Conservation (phyloP, 345 rosid genomes). For the Euphorbia tirucalli region DNA sequence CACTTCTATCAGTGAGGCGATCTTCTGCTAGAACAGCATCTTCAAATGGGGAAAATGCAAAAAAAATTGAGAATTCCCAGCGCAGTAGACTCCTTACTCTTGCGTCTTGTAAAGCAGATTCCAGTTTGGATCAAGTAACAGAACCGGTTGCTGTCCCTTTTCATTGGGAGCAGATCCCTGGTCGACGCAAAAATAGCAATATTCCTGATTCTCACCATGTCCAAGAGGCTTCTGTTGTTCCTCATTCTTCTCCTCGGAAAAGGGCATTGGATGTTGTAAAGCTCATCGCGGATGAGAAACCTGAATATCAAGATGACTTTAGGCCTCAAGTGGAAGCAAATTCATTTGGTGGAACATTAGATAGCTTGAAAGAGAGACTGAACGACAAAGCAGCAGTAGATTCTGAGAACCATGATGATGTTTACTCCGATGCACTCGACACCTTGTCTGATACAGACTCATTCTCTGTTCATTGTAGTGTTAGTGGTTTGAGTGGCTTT, state of each 20-base stretch:
- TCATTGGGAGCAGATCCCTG: constrained; percentile 83
- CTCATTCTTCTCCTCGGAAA: constrained; percentile 45
- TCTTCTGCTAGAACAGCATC: constrained; percentile 35
- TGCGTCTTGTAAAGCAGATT: constrained; percentile 30
- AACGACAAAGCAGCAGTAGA: constrained; percentile 24
- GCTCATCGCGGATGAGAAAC: constrained; percentile 26
- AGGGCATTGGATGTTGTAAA: constrained; percentile 21
- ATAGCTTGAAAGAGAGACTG: constrained; percentile 23
- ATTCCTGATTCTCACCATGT: constrained; percentile 14
- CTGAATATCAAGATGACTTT: constrained; percentile 9
- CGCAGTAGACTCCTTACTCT: constrained; percentile 26
- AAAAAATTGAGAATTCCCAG: constrained; percentile 25
- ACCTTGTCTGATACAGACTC: constrained; percentile 53
- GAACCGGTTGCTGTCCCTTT: constrained; percentile 85
- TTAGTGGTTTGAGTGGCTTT: constrained; percentile 55
- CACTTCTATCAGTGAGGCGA: constrained; percentile 82
- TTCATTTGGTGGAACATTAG: constrained; percentile 19
- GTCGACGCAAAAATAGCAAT: constrained; percentile 44
- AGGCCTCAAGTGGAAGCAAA: constrained; percentile 11
- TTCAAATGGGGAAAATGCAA: constrained; percentile 29
- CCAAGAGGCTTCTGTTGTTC: constrained; percentile 27
- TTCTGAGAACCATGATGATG: constrained; percentile 40
- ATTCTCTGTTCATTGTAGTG: constrained; percentile 52
- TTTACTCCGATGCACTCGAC: constrained; percentile 74
- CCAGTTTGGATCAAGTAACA: constrained; percentile 55